Base-by-base conservation (phyloP, 805 yeast species). In the Sungouiozyma intestinalis region DNA sequence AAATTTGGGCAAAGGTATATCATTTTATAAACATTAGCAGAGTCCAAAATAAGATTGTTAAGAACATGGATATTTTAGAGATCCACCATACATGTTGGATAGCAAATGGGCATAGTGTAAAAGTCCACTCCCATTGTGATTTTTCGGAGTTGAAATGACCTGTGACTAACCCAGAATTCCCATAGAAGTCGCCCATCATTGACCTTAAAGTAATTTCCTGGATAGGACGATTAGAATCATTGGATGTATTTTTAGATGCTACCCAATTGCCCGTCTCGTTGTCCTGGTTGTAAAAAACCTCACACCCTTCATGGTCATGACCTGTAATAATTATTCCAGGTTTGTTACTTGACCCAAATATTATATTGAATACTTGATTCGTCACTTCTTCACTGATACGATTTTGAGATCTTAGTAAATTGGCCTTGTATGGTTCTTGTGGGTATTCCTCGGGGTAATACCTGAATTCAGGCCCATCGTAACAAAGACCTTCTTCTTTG, bases 31-130 rank as follows among this genome's bases (percentile, higher is more conserved):
- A 6, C 47, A 38, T 20, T 45, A 19, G 16, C 34, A 46, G 14
- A 64, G 76, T 68, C 27, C 62, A 59, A 4, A 71, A 44, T 3
- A 74, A 43, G 0, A 68, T 50, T 0, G 75, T 63, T 9, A 77
- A 40, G 1, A 72, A 43, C 3, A 71, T 57, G 5, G 73, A 51
- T 1, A 79, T 71, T 53, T 84, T 79, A 2, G 94, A 72, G 6
- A 74, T 84, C 98, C 98, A 92, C 98, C 98, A 92, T 41, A 83
- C 76, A 58, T 88, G 97, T 64, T 88, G 97, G 9, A 85, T 75
- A 2, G 74, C 72, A 60, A 90, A 90, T 14, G 87, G 80, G 64
- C 98, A 92, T 45, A 81, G 66, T 4, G 73, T 61, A 64, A 77
- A 90, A 20, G 71, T 64, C 66, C 84, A 88, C 15, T 71, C 72